phyloP scores from a whole-genome alignment of 1,284 basidiomycete genomes.

The Apiotrichum montevideense region DNA sequence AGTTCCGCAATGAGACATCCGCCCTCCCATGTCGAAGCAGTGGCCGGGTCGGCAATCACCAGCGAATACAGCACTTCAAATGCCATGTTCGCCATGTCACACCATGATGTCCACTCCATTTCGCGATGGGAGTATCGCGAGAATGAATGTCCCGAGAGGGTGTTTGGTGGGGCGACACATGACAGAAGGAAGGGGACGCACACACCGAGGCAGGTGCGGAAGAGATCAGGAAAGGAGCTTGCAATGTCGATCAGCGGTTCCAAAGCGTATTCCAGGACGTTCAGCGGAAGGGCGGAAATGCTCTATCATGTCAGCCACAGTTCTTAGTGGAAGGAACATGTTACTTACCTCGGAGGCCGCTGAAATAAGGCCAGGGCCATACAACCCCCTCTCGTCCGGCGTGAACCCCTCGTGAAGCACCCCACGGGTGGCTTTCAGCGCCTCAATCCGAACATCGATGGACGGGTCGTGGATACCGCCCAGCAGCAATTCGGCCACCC shows the following conservation, averaged over 20 bases:
- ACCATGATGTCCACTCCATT: conserved; percentile 62
- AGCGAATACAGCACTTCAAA: conserved; percentile 40
- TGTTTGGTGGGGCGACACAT: conserved; percentile 28
- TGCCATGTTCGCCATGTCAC: conserved; percentile 57
- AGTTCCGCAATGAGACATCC: conserved; percentile 28
- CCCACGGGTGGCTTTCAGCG: conserved; percentile 34
- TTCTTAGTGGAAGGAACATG: too few species aligned
- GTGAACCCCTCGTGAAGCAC: conserved; percentile 31
- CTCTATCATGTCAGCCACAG: not conserved
- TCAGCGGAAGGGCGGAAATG: conserved; percentile 22
- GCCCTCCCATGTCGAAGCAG: conserved; percentile 24
- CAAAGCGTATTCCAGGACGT: conserved; percentile 46
- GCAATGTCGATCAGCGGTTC: conserved; percentile 65
- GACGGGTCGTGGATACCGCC: conserved; percentile 36
- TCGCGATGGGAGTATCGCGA: conserved; percentile 25
- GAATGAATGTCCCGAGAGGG: conserved; percentile 20
- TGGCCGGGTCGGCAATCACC: conserved; percentile 24
- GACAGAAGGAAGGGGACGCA: conserved; percentile 57
- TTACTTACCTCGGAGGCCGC: conserved; percentile 29
- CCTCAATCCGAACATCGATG: conserved; percentile 37
- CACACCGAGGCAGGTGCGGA: conserved; percentile 57
- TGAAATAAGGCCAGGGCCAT: conserved; percentile 24
- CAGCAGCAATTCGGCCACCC: conserved; percentile 32
- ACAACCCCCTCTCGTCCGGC: conserved; percentile 24
- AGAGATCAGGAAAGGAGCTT: conserved; percentile 60